Base-by-base conservation (phyloP, 306 rosid genomes). In the Cyamopsis tetragonoloba region DNA sequence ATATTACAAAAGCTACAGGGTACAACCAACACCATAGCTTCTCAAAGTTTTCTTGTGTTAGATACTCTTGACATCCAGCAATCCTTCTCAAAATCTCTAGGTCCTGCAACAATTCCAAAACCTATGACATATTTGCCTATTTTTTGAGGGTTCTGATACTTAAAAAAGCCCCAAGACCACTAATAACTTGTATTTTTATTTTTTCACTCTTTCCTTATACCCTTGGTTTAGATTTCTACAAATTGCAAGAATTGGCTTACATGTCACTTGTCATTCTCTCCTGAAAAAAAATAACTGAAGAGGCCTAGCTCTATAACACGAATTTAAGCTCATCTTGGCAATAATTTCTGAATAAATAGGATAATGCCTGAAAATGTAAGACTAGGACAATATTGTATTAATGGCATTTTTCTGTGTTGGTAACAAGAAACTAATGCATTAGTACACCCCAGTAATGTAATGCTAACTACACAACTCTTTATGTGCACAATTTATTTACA, bases 21-120 rank as follows among this genome's bases (percentile, higher is more conserved):
- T 84, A 93, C 66, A 93, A 68, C 98, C 98, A 93, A 74, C 96
- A 87, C 98, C 98, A 93, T 86, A 93, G 83, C 77, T 71, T 87
- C 89, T 93, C 96, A 63, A 93, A 93, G 82, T 84, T 84, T 65
- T 84, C 97, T 68, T 70, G 91, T 60, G 76, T 62, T 63, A 89
- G 71, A 81, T 83, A 75, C 72, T 86, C 89, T 72, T 62, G 84
- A 72, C 95, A 89, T 81, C 96, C 95, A 28, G 91, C 74, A 42
- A 93, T 89, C 81, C 80, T 88, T 79, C 89, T 82, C 78, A 93
- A 77, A 75, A 82, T 78, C 75, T 93, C 96, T 20, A 84, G 75
- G 81, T 93, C 98, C 98, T 93, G 79, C 59, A 73, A 58, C 60
- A 68, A 68, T 49, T 19, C 41, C 4, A 44, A 72, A 74, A 48